Evolutionary conservation across 129 eudicot species (phyloP).

Genomic region (Artemisia tridentata): DNA sequence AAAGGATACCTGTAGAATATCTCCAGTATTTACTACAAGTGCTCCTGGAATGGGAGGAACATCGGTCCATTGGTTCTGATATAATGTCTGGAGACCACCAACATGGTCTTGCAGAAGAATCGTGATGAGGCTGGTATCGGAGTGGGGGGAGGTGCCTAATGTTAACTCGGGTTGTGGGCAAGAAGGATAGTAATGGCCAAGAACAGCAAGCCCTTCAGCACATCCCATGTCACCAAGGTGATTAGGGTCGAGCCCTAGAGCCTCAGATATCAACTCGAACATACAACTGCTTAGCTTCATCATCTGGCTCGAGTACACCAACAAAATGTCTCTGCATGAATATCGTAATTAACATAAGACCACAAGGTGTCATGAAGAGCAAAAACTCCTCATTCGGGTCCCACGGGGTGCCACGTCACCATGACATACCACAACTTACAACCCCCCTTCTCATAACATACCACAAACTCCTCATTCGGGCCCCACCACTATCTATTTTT

Average conservation of each 20-base stretch:
- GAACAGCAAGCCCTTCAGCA: slow-evolving; percentile 30
- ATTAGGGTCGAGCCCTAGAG: not conserved
- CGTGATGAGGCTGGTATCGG: slow-evolving; percentile 35
- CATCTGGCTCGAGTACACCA: slow-evolving; percentile 40
- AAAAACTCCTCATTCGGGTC: too few relatives aligned
- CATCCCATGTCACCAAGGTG: slow-evolving; percentile 33
- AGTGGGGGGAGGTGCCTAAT: slow-evolving; percentile 25
- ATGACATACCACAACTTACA: too few relatives aligned
- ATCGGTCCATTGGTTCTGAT: slow-evolving; percentile 48
- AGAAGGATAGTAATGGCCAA: slow-evolving; percentile 36
- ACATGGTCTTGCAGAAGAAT: slow-evolving; percentile 48
- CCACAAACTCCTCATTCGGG: too few relatives aligned
- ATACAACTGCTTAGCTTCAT: slow-evolving; percentile 24
- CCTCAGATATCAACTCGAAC: slow-evolving; percentile 11
- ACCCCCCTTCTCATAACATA: too few relatives aligned
- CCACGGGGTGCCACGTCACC: too few relatives aligned
- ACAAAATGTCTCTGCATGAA: slow-evolving; percentile 35
- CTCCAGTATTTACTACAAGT: slow-evolving; percentile 41
- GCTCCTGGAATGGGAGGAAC: slow-evolving; percentile 20
- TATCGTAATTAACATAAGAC: too few relatives aligned
- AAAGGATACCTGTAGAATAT: slow-evolving; percentile 40
- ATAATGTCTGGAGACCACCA: slow-evolving; percentile 42
- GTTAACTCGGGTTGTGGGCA: slow-evolving; percentile 2
- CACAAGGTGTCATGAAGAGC: too few relatives aligned
- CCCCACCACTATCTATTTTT: too few relatives aligned